Evolutionary conservation across 129 eudicot species (phyloP), one percentile per base, ranked within the genome.

Genomic region (Calendula officinalis): DNA sequence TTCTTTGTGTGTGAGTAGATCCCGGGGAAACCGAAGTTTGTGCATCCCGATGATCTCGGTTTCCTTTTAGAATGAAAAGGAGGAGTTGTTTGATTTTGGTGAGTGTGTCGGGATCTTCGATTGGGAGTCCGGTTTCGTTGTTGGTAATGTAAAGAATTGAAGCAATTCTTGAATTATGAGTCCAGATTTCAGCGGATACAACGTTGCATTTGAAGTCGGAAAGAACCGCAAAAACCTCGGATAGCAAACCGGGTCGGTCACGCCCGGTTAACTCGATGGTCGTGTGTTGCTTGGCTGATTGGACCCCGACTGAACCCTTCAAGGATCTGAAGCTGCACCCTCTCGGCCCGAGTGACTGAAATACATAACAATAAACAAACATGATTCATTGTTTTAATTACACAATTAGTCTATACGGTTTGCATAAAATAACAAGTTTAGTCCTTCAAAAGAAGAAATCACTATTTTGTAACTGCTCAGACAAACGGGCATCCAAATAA

Each of bases 101-200:
- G 42, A 90, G 88, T 13, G 78, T 80, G 5, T 76, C 81, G 1
- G 81, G 56, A 56, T 86, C 89, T 43, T 86, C 84, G 0, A 90
- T 79, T 4, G 89, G 74, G 38, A 35, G 72, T 27, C 86, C 76
- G 8, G 62, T 73, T 7, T 52, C 65, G 37, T 81, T 67, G 27
- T 86, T 91, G 1, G 85, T 86, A 15, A 90, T 81, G 65, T 86
- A 86, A 52, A 90, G 80, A 38, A 90, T 79, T 0, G 97, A 81
- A 9, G 97, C 97, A 68, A 86, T 80, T 77, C 97, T 75, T 9
- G 91, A 83, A 49, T 84, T 90, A 67, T 90, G 95, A 22, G 97
- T 90, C 97, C 97, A 90, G 14, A 90, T 89, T 73, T 90, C 95
- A 0, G 97, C 89, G 5, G 88, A 82, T 12, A 77, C 95, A 43